Evolutionary conservation across 768 basidiomycete genomes (phyloP), one percentile per base, ranked within the genome.

Genomic region (Podaxis pistillaris): DNA sequence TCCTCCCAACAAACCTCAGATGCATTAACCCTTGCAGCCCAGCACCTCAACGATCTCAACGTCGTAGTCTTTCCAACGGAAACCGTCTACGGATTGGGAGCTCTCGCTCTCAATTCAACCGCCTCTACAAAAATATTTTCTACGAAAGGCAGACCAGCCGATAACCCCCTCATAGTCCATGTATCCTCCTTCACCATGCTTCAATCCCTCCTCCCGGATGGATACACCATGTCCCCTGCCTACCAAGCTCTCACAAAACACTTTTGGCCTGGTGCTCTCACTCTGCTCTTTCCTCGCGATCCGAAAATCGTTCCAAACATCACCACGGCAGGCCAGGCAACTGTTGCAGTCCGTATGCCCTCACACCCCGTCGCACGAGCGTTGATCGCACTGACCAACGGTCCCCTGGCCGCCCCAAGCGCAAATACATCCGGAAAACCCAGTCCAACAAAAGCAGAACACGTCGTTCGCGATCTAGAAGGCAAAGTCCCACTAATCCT

Each of bases 11-110:
- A 81, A 58, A 88, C 91, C 4, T 72, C 76, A 19, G 70, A 77
- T 26, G 81, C 88, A 19, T 76, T 94, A 64, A 71, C 79, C 54
- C 68, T 71, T 19, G 93, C 91, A 0, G 76, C 86, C 5, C 76
- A 79, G 60, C 79, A 83, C 60, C 81, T 91, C 6, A 73, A 80
- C 51, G 67, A 81, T 37, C 75, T 75, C 24, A 68, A 73, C 15
- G 80, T 84, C 22, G 90, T 98, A 60, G 96, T 89, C 0, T 92
- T 99, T 71, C 96, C 97, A 0, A 98, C 97, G 33, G 97, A 99
- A 75, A 98, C 97, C 0, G 97, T 99, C 11, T 99, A 98, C 74
- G 97, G 97, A 1, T 86, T 99, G n/a, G 97, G 92, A 30, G 97
- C 94, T 0, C 76, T 88, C 22, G 94, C 96, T 0, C 76, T 94